Evolutionary conservation across 306 rosid species (phyloP).

Genomic region (Begonia fuchsioides): DNA sequence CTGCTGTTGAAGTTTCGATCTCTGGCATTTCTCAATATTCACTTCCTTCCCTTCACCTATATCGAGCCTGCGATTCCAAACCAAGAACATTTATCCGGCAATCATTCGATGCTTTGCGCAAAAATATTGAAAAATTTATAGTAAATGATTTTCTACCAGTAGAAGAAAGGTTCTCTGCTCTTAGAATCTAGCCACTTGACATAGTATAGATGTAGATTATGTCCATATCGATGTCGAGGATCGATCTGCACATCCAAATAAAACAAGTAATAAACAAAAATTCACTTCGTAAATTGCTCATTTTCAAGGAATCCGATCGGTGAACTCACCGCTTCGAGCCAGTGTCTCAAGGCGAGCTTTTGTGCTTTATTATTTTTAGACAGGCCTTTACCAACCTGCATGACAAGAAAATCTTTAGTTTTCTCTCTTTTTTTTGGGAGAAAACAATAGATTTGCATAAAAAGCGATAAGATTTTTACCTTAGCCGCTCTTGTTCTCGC

Average conservation of each 20-base stretch:
- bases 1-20: constrained; percentile 26
- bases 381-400: constrained; percentile 32
- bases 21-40: constrained; percentile 20
- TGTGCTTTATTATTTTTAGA: constrained; percentile 22
- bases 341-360: constrained; percentile 32
- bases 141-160: constrained; percentile 17
- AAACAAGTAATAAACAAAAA: not conserved
- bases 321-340: constrained; percentile 36
- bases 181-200: constrained; percentile 26
- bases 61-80: constrained; percentile 25
- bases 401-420: constrained; percentile 6
- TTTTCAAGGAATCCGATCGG: not conserved
- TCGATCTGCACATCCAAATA: constrained; percentile 20
- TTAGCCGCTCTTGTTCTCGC: constrained; percentile 16
- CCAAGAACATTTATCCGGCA: not conserved
- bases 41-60: constrained; percentile 31
- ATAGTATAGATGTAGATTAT: constrained; percentile 26
- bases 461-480: not conserved
- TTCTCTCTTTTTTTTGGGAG: not conserved
- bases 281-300: no score
- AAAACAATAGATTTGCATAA: no score
- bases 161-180: constrained; percentile 27
- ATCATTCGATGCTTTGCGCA: no score
- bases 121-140: no score
- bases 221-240: constrained; percentile 38